Percentiles rank a stretch among this genome's conserved stretches.
These are phyloP conservation scores for Rhizophlyctis rosea DNA, from an alignment of 192 early-diverging fungal species.

Conservation along the genomic window DNA sequence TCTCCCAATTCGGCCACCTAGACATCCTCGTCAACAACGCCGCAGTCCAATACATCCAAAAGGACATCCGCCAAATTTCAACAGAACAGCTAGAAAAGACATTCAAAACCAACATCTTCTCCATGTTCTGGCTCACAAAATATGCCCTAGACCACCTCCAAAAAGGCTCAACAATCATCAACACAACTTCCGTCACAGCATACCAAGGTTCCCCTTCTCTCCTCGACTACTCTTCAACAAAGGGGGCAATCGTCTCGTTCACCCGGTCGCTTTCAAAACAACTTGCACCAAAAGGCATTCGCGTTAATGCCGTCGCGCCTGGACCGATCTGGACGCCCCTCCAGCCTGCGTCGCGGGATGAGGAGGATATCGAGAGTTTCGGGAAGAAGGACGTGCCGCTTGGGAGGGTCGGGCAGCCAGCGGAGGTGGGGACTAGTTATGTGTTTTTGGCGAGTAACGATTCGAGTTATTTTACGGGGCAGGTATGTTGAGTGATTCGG, in stretches of 20 bases:
- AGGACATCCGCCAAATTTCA: slow-evolving; percentile 31
- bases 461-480: slow-evolving; percentile 25
- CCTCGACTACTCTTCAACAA: slow-evolving; percentile 52
- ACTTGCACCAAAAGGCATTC: slow-evolving; percentile 40
- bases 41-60: slow-evolving; percentile 33
- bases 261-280: slow-evolving; percentile 49
- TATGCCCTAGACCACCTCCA: slow-evolving; percentile 41
- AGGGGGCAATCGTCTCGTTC: slow-evolving; percentile 54
- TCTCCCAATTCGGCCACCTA: slow-evolving; percentile 11
- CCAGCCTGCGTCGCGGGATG: slow-evolving; percentile 31
- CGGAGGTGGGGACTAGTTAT: slow-evolving; percentile 43
- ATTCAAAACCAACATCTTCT: slow-evolving; percentile 48
- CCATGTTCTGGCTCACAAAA: slow-evolving; percentile 48
- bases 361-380: slow-evolving; percentile 45
- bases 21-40: slow-evolving; percentile 30
- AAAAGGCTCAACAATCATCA: slow-evolving; percentile 41
- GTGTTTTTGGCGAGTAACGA: slow-evolving; percentile 49
- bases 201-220: slow-evolving; percentile 45
- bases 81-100: slow-evolving; percentile 46
- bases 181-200: slow-evolving; percentile 52
- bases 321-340: slow-evolving; percentile 56
- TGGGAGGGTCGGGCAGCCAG: slow-evolving; percentile 48
- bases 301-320: slow-evolving; percentile 55
- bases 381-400: slow-evolving; percentile 41
- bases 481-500: no score